phyloP scores from a whole-genome alignment of 2,329 filamentous ascomycete species.

The Fusarium sp. region DNA sequence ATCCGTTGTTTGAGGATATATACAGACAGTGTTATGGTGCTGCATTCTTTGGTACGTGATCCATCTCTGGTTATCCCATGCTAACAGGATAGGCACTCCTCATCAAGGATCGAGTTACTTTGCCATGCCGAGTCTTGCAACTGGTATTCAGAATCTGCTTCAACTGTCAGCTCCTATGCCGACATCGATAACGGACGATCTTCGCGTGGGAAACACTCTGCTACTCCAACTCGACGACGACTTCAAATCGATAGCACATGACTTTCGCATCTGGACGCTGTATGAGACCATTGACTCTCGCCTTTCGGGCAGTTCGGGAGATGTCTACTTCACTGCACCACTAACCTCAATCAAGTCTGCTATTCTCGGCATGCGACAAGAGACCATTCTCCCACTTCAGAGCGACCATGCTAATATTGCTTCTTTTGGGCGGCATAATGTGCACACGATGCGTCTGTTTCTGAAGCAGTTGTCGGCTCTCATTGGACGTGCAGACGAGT shows the following conservation, averaged over 20 bases:
- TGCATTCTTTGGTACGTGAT: conserved; percentile 64
- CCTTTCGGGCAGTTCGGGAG: conserved; percentile 56
- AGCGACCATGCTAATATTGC: conserved; percentile 65
- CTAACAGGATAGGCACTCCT: conserved; percentile 58
- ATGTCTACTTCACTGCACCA: conserved; percentile 67
- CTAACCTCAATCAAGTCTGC: conserved; percentile 66
- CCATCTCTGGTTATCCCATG: accelerated
- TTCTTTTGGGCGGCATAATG: conserved; percentile 61
- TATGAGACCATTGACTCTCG: conserved; percentile 70
- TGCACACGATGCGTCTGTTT: conserved; percentile 56
- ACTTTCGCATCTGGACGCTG: conserved; percentile 69
- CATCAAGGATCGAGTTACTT: conserved; percentile 72
- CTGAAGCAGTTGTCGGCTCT: conserved; percentile 47
- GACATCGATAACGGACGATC: conserved; percentile 57
- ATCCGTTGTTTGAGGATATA: conserved; percentile 53
- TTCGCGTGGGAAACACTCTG: conserved; percentile 60
- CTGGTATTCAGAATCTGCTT: conserved; percentile 63
- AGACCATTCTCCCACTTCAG: conserved; percentile 62
- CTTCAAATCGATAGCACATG: conserved; percentile 65
- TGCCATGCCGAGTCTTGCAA: conserved; percentile 64
- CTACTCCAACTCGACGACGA: conserved; percentile 62
- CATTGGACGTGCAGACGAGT: conserved; percentile 48
- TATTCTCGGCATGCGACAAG: conserved; percentile 60
- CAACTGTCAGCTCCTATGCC: conserved; percentile 62
- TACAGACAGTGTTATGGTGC: conserved; percentile 67